Base-by-base conservation (phyloP, 1,139 yeast genomes). In the Wickerhamomyces sp. region DNA sequence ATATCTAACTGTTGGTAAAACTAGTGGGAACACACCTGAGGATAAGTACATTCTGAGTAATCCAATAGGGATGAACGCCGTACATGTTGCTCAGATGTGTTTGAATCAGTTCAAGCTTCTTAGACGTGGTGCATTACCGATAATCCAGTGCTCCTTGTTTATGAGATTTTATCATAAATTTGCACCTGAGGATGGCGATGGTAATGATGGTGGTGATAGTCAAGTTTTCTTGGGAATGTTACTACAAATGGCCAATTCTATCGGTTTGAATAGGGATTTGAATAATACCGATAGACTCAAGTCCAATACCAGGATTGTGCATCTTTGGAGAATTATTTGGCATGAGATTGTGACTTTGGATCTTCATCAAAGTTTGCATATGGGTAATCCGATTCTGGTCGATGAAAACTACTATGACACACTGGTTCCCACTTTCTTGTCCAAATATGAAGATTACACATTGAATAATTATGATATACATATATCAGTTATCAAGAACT, bases 261-360 rank as follows among this genome's bases (percentile, higher is more conserved):
- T 78, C 43, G 83, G 84, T 0, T 54, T 80, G 30, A 75, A 79
- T 59, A 63, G 81, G 41, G 84, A 79, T 38, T 50, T 81, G 78
- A 4, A 61, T 57, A 29, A 67, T 50, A 59, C 63, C 40, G 59
- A 60, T 42, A 48, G 62, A 27, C 67, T 72, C 42, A 69, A 48
- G 44, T 34, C 41, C 39, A 40, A 53, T 71, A 53, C 57, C 72
- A 23, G 70, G 72, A 59, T 54, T 23, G 32, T 40, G 4, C 56
- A 56, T 36, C 29, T 53, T 2, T 51, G 55, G 55, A 66, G 85
- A 54, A 78, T 77, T 49, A 67, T 78, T 3, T 80, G 84, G 84
- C 69, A 71, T 54, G 68, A 69, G 43, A 60, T 80, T 42, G 63
- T 69, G 27, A 51, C 65, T 3, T 51, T 64, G 41, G 78, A 73